These are phyloP conservation scores for Ophiostoma novo-ulmi DNA, from an alignment of 2,329 filamentous ascomycete species.

Conservation along the genomic window DNA sequence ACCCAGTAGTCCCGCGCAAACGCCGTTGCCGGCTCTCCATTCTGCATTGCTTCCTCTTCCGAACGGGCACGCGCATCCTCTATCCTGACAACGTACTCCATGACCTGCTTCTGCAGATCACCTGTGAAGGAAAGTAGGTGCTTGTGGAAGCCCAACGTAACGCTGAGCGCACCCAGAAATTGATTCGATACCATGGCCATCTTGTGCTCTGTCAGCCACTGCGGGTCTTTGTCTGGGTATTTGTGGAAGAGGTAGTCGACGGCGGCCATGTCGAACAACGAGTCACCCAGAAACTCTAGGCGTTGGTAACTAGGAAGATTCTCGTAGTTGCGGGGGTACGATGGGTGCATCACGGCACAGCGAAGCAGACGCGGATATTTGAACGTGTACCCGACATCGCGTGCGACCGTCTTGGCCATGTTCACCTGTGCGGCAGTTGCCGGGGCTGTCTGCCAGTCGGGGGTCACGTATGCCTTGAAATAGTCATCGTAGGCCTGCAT, in stretches of 20 bases:
- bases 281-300: constrained; percentile 86
- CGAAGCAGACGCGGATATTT: constrained; percentile 68
- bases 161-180: constrained; percentile 78
- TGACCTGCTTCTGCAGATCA: constrained; percentile 42
- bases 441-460: constrained; percentile 61
- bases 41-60: constrained; percentile 33
- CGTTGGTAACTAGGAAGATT: constrained; percentile 84
- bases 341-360: constrained; percentile 84
- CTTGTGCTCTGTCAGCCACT: constrained; percentile 98
- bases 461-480: constrained; percentile 60
- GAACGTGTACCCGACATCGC: constrained; percentile 59
- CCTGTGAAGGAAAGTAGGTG: constrained; percentile 58
- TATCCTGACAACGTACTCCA: constrained; percentile 55
- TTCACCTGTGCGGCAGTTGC: constrained; percentile 63
- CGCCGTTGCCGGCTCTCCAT: constrained; percentile 35
- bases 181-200: constrained; percentile 99
- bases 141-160: constrained; percentile 69
- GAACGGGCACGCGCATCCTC: constrained; percentile 38
- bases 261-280: constrained; percentile 78
- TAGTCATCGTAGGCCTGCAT: constrained; percentile 71
- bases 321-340: constrained; percentile 68
- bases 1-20: constrained; percentile 66
- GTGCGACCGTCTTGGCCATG: constrained; percentile 59
- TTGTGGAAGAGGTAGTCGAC: constrained; percentile 75
- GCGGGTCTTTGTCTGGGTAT: constrained; percentile 76